A percentile compares a stretch with the other conserved stretches of the same genome.
Evolutionary conservation across 257 asterid species (phyloP).

Genomic region (Anisodus acutangulus): DNA sequence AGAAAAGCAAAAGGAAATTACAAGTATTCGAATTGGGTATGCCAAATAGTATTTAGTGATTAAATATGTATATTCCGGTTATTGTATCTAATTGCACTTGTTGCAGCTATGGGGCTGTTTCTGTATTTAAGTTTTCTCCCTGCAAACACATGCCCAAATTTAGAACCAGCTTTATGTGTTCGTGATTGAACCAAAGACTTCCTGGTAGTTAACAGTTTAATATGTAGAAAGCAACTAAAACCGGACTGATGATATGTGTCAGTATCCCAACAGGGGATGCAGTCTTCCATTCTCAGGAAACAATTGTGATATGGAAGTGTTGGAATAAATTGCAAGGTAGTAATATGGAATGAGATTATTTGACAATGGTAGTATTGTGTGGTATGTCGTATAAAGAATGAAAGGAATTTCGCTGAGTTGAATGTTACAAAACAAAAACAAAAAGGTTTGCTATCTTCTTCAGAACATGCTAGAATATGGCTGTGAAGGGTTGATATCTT

Average conservation of each 20-base stretch:
- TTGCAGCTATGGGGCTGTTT: background rate
- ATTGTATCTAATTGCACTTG: background rate
- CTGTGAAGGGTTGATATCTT: background rate
- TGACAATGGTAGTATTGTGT: background rate
- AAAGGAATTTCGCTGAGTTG: background rate
- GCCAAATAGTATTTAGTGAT: background rate
- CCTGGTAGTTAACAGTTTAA: background rate
- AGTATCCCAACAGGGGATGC: background rate
- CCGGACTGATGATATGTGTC: background rate
- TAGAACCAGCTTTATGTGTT: background rate
- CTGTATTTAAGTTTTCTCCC: background rate
- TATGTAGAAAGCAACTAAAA: background rate
- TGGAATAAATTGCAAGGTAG: background rate
- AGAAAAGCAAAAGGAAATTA: too few relatives aligned
- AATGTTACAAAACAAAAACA: background rate
- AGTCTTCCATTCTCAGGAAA: background rate
- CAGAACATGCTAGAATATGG: background rate
- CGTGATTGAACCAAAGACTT: background rate
- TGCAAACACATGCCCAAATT: background rate
- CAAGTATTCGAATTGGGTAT: background rate
- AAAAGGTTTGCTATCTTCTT: background rate
- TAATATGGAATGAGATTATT: constrained; percentile 7
- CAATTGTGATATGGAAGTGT: background rate
- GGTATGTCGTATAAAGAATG: background rate
- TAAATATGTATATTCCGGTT: background rate